A percentile compares a stretch with the other conserved stretches of the same genome.
These are phyloP conservation scores for Allodekkera sacchari DNA, from an alignment of 805 yeast genomes.

Conservation along the genomic window DNA sequence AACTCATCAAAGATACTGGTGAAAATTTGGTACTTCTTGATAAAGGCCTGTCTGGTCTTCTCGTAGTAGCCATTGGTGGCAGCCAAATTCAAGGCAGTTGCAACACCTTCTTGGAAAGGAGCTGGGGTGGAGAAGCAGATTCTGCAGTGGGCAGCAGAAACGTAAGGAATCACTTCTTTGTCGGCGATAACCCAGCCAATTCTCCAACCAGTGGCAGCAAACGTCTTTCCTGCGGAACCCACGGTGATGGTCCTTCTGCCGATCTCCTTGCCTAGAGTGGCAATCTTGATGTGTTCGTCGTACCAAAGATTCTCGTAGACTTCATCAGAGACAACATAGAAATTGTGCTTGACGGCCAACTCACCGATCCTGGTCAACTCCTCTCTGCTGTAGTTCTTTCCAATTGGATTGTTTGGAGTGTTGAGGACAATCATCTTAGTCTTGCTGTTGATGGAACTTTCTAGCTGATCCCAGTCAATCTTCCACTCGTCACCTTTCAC, in stretches of 20 bases:
- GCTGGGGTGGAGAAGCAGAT: constrained; percentile 88
- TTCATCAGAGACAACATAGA: constrained; percentile 83
- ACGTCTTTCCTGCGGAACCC: constrained; percentile 96
- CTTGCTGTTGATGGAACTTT: constrained; percentile 57
- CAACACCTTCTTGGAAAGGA: constrained; percentile 88
- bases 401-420: constrained; percentile 95
- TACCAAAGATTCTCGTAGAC: constrained; percentile 90
- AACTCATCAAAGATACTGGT: constrained; percentile 76
- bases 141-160: constrained; percentile 84
- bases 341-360: constrained; percentile 76
- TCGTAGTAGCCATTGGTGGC: constrained; percentile 57
- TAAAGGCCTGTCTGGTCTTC: constrained; percentile 58
- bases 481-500: constrained; percentile 84
- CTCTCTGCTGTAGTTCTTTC: constrained; percentile 72
- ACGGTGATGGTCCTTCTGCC: constrained; percentile 76
- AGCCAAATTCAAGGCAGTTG: constrained; percentile 65
- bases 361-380: constrained; percentile 74
- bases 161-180: constrained; percentile 72
- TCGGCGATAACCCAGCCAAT: constrained; percentile 93
- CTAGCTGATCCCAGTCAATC: constrained; percentile 71
- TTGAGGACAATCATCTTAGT: constrained; percentile 85
- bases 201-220: constrained; percentile 99
- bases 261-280: constrained; percentile 73
- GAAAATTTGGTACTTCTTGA: constrained; percentile 64
- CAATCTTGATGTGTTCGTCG: constrained; percentile 60